phyloP scores from a whole-genome alignment of 1,284 basidiomycete genomes.

The Afroboletus lepidellus region DNA sequence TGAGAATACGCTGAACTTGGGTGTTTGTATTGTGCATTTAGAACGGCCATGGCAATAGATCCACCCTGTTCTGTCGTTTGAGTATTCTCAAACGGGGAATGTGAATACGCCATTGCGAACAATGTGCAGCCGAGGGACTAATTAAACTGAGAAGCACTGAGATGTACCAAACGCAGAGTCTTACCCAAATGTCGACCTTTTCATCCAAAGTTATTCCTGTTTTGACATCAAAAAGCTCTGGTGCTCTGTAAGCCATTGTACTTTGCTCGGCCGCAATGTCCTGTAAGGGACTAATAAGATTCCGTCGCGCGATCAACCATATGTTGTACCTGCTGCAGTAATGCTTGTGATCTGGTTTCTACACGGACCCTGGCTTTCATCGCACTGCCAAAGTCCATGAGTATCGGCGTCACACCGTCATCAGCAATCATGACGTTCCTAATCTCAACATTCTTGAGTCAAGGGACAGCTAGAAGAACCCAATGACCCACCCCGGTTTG shows the following conservation, averaged over 20 bases:
- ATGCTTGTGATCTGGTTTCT: conserved; percentile 80
- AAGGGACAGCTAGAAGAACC: not conserved
- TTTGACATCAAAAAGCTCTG: conserved; percentile 94
- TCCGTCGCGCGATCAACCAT: not conserved
- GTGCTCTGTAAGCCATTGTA: conserved; percentile 95
- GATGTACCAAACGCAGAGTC: conserved; percentile 24
- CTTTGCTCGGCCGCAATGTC: conserved; percentile 94
- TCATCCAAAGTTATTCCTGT: conserved; percentile 86
- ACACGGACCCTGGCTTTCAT: conserved; percentile 78
- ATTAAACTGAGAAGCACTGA: conserved; percentile 5
- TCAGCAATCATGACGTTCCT: conserved; percentile 97
- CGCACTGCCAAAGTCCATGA: conserved; percentile 98
- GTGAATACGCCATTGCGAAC: conserved; percentile 88
- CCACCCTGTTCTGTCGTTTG: conserved; percentile 87
- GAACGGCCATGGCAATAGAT: conserved; percentile 93
- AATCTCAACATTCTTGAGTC: conserved; percentile 6
- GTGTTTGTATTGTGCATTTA: conserved; percentile 88
- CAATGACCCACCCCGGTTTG: conserved; percentile 82
- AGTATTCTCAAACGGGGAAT: conserved; percentile 89
- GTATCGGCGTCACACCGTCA: conserved; percentile 79
- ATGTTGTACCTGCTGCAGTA: conserved; percentile 70
- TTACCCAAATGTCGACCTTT: conserved; percentile 94
- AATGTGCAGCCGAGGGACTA: conserved; percentile 91
- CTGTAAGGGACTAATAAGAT: conserved; percentile 36
- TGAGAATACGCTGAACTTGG: conserved; percentile 80